Evolutionary conservation across 768 basidiomycete species (phyloP), one percentile per base, ranked within the genome.

Genomic region (Nidula microcarpa): DNA sequence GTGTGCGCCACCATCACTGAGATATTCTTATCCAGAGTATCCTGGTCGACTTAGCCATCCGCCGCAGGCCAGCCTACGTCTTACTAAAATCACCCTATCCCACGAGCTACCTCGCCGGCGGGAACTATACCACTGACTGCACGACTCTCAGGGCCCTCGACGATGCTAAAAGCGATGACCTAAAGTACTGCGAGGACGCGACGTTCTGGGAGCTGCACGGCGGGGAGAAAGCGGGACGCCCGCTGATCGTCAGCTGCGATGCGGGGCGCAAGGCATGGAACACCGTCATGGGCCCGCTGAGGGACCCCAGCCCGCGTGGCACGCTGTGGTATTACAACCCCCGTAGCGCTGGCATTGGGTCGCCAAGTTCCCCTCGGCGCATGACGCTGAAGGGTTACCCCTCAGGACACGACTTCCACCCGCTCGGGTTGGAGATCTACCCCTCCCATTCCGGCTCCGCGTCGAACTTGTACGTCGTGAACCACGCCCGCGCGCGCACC

Each of bases 271-370:
- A 75, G 55, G 64, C 73, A 30, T 91, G 89, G 89, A 91, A 91
- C 62, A 89, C 87, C 6, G 88, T 82, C 45, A 83, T 87, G 82
- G 89, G 89, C 0, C 88, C 89, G 5, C 62, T 91, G 47, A 65
- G 56, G 0, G 68, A 88, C 59, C 85, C 88, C 1, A 60, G 68
- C 4, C 80, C 82, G 4, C 76, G 65, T n/a, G 89, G 86, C 0
- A 70, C 74, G 3, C 68, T 91, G 18, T 91, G 87, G 79, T 46
- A 87, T 4, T 79, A 85, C 58, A 63, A 65, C 30, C 65, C 69
- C 10, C 13, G 23, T n/a, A 23, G 10, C 2, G 53, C 58, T 8
- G 57, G 63, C 43, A 23, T 23, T 23, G 23, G 23, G 23, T 4
- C 23, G 23, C 23, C 23, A 23, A 23, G 23, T 23, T 23, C 23